phyloP scores from a whole-genome alignment of 148 eudicot genomes.

The Diospyros lotus region DNA sequence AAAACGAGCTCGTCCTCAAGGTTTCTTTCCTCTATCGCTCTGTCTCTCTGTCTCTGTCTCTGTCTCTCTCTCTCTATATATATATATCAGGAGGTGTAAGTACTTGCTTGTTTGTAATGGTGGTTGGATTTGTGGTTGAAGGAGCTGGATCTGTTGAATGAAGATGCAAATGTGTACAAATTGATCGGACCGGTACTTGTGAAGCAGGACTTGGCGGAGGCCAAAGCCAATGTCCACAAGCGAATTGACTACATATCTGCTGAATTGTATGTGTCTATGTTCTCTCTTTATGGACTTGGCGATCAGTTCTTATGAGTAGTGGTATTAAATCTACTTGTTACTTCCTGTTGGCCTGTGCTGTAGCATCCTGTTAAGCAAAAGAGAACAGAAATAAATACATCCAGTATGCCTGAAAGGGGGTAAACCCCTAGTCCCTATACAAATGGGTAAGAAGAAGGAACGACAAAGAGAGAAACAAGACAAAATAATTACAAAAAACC shows the following conservation, averaged over 20 bases:
- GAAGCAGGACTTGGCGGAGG: conserved; percentile 98
- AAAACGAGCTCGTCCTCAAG: conserved; percentile 97
- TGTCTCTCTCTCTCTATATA: neutral
- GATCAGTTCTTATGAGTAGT: neutral
- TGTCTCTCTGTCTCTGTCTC: neutral
- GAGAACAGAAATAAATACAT: no score
- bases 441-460: no score
- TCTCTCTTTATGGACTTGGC: neutral
- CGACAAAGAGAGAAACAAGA: no score
- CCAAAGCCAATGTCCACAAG: conserved; percentile 93
- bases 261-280: conserved; percentile 62
- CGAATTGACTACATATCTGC: conserved; percentile 92
- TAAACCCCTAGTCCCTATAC: no score
- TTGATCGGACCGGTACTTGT: conserved; percentile 98
- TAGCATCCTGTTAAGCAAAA: no score
- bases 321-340: no score
- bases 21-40: conserved; percentile 21
- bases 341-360: no score
- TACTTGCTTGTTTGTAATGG: neutral
- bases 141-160: conserved; percentile 92
- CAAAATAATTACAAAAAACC: no score
- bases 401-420: no score
- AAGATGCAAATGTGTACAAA: conserved; percentile 96
- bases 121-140: conserved; percentile 29
- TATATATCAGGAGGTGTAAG: neutral